phyloP scores from a whole-genome alignment of 1,284 basidiomycete species.

The Cutaneotrichosporon sp. region DNA sequence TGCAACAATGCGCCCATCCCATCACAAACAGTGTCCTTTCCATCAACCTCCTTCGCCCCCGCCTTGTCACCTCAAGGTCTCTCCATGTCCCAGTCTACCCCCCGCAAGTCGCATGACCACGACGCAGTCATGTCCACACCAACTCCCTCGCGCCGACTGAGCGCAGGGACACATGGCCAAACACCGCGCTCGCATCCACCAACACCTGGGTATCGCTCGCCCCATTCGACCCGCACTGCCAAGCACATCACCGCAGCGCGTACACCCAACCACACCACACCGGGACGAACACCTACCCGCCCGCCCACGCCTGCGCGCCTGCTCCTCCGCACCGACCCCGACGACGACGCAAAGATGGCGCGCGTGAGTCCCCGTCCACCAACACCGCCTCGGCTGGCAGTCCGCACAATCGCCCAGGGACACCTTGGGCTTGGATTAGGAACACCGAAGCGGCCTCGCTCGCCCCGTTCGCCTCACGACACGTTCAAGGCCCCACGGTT shows the following conservation, averaged over 20 bases:
- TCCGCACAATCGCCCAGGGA: slow-evolving; percentile 16
- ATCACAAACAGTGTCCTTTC: too few relatives aligned
- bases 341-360: slow-evolving; percentile 2
- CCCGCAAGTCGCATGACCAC: background rate
- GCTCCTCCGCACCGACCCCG: slow-evolving; percentile 9
- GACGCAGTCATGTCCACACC: background rate
- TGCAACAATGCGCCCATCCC: background rate
- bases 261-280: background rate
- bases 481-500: background rate
- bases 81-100: background rate
- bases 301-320: slow-evolving; percentile 12
- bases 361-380: slow-evolving; percentile 13
- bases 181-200: background rate
- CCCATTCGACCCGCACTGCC: background rate
- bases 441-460: slow-evolving; percentile 8
- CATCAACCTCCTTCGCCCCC: background rate
- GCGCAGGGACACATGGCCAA: background rate
- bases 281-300: background rate
- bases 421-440: background rate
- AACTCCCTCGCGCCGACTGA: background rate
- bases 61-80: background rate
- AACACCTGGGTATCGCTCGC: background rate
- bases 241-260: background rate
- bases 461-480: background rate
- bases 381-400: slow-evolving; percentile 13